A percentile compares a stretch with the other conserved stretches of the same genome.
Conservation (phyloP, 495 filamentous ascomycete genomes). For the Amniculicola lignicola region DNA sequence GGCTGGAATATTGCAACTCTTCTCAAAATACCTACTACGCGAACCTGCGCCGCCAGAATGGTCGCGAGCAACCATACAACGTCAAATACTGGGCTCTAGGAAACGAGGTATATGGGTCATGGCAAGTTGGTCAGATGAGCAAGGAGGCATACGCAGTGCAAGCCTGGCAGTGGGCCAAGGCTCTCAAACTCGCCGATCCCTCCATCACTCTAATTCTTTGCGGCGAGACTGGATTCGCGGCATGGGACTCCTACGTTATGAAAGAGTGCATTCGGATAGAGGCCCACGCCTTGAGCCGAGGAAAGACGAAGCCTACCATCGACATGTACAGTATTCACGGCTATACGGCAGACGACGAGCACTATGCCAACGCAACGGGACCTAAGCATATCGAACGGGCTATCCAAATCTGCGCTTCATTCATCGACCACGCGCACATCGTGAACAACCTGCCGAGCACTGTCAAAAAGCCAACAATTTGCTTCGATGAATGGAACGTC, state of each 20-base stretch:
- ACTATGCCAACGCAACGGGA: slow-evolving; percentile 45
- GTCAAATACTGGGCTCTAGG: slow-evolving; percentile 68
- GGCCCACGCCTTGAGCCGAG: slow-evolving; percentile 37
- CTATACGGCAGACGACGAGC: slow-evolving; percentile 59
- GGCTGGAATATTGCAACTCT: slow-evolving; percentile 81
- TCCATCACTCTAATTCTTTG: slow-evolving; percentile 65
- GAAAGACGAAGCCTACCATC: slow-evolving; percentile 42
- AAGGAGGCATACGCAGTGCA: slow-evolving; percentile 72
- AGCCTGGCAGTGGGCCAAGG: slow-evolving; percentile 76
- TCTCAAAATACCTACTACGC: slow-evolving; percentile 71
- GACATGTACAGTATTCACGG: slow-evolving; percentile 71
- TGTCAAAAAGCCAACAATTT: slow-evolving; percentile 62
- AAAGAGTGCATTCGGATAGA: slow-evolving; percentile 60
- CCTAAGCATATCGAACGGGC: slow-evolving; percentile 69
- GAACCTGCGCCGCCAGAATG: slow-evolving; percentile 69
- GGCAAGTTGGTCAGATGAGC: slow-evolving; percentile 72
- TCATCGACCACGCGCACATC: slow-evolving; percentile 73
- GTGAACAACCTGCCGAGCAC: slow-evolving; percentile 58
- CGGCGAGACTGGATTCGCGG: slow-evolving; percentile 62
- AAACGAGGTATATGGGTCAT: slow-evolving; percentile 75
- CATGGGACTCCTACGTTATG: slow-evolving; percentile 72
- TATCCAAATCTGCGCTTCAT: slow-evolving; percentile 62
- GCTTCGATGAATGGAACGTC: slow-evolving; percentile 85
- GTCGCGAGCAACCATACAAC: slow-evolving; percentile 67
- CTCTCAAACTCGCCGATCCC: slow-evolving; percentile 71